Conservation (phyloP, 306 rosid genomes). For the Acacia melanoxylon region DNA sequence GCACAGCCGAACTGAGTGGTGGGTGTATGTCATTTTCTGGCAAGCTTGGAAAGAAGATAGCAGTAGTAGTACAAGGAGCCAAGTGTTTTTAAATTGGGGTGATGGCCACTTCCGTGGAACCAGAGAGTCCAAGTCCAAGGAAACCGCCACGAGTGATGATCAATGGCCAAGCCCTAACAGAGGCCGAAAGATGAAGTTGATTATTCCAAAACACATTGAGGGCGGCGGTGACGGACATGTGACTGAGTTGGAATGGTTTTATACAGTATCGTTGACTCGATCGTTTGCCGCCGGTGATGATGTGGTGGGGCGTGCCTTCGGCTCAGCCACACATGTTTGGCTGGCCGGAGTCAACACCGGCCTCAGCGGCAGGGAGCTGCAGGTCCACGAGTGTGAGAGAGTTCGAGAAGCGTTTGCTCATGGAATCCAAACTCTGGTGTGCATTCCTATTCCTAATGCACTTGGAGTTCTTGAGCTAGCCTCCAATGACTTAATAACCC, state of each 20-base stretch:
- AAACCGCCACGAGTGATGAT: background rate
- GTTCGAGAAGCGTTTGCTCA: slow-evolving; percentile 41
- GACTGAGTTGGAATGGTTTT: slow-evolving; percentile 39
- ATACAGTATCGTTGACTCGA: slow-evolving; percentile 27
- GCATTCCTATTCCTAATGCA: slow-evolving; percentile 29
- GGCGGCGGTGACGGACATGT: background rate
- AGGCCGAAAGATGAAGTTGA: background rate
- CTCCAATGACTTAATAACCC: slow-evolving; percentile 32
- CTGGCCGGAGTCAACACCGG: background rate
- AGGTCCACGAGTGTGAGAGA: slow-evolving; percentile 43
- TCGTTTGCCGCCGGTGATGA: slow-evolving; percentile 21
- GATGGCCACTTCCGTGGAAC: slow-evolving; percentile 43
- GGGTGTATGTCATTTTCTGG: slow-evolving; percentile 62
- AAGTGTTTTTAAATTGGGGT: slow-evolving; percentile 39
- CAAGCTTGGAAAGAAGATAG: slow-evolving; percentile 31
- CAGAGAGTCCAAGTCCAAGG: background rate
- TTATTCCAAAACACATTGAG: background rate
- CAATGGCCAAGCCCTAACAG: background rate
- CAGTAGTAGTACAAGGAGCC: background rate
- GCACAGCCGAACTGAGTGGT: slow-evolving; percentile 50
- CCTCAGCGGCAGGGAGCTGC: background rate
- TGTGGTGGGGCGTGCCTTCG: slow-evolving; percentile 33
- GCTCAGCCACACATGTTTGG: slow-evolving; percentile 44
- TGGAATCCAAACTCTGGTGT: slow-evolving; percentile 48
- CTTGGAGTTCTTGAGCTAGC: slow-evolving; percentile 52